Conservation (phyloP, 176 grass and related monocot species). For the Elymus sibiricus region DNA sequence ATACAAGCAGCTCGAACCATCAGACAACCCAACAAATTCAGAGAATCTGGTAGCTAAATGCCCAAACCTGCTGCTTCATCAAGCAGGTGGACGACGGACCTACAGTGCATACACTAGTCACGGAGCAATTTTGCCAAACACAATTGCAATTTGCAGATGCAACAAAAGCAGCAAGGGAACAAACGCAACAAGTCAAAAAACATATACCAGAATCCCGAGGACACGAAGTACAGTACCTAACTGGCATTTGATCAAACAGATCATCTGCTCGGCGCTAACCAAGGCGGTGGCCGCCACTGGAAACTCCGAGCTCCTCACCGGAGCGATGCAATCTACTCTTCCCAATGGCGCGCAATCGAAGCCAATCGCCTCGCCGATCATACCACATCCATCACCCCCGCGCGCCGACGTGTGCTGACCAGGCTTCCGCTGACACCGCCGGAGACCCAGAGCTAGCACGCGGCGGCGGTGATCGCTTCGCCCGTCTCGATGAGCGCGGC, state of each 20-base stretch:
- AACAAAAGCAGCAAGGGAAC: not conserved
- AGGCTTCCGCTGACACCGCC: conserved; percentile 10
- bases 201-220: not conserved
- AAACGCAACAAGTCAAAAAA: not conserved
- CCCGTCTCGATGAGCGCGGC: conserved; percentile 47
- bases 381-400: conserved; percentile 25
- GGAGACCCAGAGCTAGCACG: conserved; percentile 40
- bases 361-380: conserved; percentile 32
- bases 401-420: conserved; percentile 15
- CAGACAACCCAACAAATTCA: conserved; percentile 23
- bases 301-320: conserved; percentile 3
- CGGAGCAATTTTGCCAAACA: not conserved
- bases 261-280: conserved; percentile 40
- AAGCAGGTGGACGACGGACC: not conserved
- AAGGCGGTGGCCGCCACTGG: conserved; percentile 22
- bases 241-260: conserved; percentile 22
- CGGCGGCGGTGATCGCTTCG: conserved; percentile 34
- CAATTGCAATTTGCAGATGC: not conserved
- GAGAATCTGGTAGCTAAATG: not conserved
- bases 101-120: not conserved
- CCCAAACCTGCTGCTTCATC: conserved; percentile 21
- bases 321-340: conserved; percentile 12
- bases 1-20: conserved; percentile 29
- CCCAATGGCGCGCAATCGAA: conserved; percentile 19
- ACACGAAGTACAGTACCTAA: not conserved